Evolutionary conservation across 495 filamentous ascomycete genomes (phyloP).

Genomic region (Lophium mytilinum): DNA sequence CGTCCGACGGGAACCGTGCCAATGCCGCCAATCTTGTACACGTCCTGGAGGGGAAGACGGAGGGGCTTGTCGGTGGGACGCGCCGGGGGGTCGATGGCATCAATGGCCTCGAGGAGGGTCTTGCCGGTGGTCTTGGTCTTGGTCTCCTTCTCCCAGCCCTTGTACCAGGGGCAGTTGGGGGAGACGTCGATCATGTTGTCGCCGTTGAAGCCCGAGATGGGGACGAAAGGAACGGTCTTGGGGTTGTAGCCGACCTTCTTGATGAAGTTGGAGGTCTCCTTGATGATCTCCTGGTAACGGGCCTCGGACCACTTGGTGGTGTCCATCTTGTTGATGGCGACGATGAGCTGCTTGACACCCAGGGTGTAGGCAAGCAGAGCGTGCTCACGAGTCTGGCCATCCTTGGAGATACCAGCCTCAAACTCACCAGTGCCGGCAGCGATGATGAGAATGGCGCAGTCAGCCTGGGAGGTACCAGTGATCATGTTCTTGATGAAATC

Average conservation of each 20-base stretch:
- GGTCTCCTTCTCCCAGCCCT: constrained; percentile 99
- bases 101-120: constrained; percentile 98
- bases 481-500: constrained; percentile 99
- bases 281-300: constrained; percentile 98
- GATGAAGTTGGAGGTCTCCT: constrained; percentile 99
- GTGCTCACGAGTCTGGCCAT: constrained; percentile 99
- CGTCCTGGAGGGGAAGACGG: constrained; percentile 99
- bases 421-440: constrained; percentile 99
- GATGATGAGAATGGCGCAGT: constrained; percentile 99
- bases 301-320: constrained; percentile 96
- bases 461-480: constrained; percentile 99
- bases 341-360: constrained; percentile 99
- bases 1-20: constrained; percentile 98
- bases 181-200: constrained; percentile 98
- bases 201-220: constrained; percentile 99
- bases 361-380: constrained; percentile 99
- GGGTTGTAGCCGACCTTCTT: constrained; percentile 99
- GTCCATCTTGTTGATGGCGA: constrained; percentile 99
- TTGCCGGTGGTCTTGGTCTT: constrained; percentile 86
- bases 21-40: constrained; percentile 99
- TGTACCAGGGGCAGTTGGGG: constrained; percentile 98
- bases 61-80: constrained; percentile 97
- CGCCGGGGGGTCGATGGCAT: constrained; percentile 85
- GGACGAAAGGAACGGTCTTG: constrained; percentile 95
- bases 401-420: constrained; percentile 99